Evolutionary conservation across 2,329 filamentous ascomycete genomes (phyloP), one percentile per base, ranked within the genome.

Genomic region (Rosellinia necatrix): DNA sequence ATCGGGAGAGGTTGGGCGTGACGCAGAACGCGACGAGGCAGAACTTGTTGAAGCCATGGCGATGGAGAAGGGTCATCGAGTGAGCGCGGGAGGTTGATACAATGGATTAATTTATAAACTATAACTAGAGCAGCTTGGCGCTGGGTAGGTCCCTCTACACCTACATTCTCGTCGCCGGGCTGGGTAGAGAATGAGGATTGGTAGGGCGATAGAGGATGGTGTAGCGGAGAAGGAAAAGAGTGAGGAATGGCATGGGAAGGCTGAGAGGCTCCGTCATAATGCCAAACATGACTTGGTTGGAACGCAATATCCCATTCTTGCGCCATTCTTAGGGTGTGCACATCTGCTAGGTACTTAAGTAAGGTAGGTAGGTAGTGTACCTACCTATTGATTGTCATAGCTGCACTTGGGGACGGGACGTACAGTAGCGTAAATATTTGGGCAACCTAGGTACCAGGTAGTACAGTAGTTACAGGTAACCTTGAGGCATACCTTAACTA

Each of bases 31-130:
- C 22, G 66, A 66, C 44, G 65, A 66, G 61, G 63, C 56, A 57
- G 61, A 52, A 41, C 66, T 67, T 25, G 41, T 56, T 22, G 56
- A 58, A 56, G 66, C 64, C 68, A 70, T 70, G 49, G 57, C 13
- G 34, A 17, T 37, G 34, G 22, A 13, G n/a, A n/a, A n/a, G n/a
- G n/a, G n/a, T n/a, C n/a, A n/a, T n/a, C n/a, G n/a, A n/a, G n/a
- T 24, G 12, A 17, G n/a, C 22, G 9, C 34, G 37, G 24, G 22
- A 49, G n/a, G 35, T 44, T 51, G 34, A 50, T 35, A 42, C 19
- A 32, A 24, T 37, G 5, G 29, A 32, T 42, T 19, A 35, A 43
- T 35, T n/a, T 49, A 49, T 25, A 40, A 22, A 53, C 35, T 12
- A 17, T n/a, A n/a, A n/a, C n/a, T 38, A 40, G 22, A 30, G 41